phyloP scores from a whole-genome alignment of 2,329 filamentous ascomycete species.

The Cladosporium cucumerinum region DNA sequence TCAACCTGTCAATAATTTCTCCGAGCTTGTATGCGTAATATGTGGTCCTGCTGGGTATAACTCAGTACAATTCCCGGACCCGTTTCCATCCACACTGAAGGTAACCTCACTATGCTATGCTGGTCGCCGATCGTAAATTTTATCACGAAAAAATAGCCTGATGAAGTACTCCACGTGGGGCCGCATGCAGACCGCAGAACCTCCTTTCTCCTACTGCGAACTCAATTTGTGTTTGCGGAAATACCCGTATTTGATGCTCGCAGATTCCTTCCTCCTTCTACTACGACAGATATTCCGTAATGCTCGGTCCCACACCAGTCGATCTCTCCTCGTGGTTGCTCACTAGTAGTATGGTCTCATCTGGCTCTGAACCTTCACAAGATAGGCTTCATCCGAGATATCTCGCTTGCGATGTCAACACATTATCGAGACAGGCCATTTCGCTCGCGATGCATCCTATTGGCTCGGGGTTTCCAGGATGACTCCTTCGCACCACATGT shows the following conservation, averaged over 20 bases:
- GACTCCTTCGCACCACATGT: not conserved
- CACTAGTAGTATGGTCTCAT: not conserved
- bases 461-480: not conserved
- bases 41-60: not conserved
- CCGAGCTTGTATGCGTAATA: not conserved
- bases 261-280: not conserved
- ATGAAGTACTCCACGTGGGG: not conserved
- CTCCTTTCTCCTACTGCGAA: not conserved
- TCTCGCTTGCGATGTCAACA: not conserved
- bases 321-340: not conserved
- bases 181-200: not conserved
- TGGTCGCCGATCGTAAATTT: not conserved
- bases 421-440: not conserved
- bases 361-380: not conserved
- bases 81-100: not conserved
- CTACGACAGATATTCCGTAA: not conserved
- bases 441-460: not conserved
- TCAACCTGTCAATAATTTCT: not conserved
- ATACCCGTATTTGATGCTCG: not conserved
- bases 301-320: not conserved
- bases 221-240: not conserved
- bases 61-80: not conserved
- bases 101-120: not conserved
- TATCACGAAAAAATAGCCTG: not conserved
- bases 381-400: not conserved